Percentiles rank a stretch among this genome's conserved stretches.
These are phyloP conservation scores for Endotrypanum monterogeii DNA, from an alignment of 208 protist species.

Conservation along the genomic window DNA sequence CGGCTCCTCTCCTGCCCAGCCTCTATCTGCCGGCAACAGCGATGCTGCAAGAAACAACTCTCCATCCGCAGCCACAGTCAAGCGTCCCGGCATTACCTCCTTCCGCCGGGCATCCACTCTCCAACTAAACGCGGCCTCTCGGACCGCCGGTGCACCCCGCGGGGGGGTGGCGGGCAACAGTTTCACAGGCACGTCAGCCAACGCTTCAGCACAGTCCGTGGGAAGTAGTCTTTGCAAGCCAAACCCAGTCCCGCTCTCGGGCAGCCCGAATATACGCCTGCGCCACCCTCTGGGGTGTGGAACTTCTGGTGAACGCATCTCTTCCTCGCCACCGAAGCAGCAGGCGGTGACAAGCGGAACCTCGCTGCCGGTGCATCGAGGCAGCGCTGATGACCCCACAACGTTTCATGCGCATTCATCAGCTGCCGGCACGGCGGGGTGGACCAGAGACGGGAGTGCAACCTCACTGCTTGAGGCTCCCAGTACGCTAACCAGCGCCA, in stretches of 20 bases:
- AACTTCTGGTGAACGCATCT: background rate
- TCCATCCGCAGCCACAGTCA: background rate
- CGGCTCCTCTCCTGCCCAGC: background rate
- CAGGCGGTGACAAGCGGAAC: background rate
- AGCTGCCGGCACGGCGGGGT: background rate
- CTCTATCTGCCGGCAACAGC: background rate
- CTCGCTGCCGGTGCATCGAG: background rate
- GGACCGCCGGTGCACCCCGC: background rate
- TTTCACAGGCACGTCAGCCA: background rate
- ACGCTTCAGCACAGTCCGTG: background rate
- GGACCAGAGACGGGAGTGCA: conserved; percentile 4
- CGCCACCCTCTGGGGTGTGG: conserved; percentile 7
- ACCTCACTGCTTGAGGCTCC: background rate
- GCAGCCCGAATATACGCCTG: conserved; percentile 21
- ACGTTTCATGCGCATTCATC: background rate
- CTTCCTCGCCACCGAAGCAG: background rate
- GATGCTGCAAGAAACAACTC: background rate
- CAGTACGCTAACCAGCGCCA: conserved; percentile 18
- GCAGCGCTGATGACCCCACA: background rate
- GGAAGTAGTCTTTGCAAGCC: conserved; percentile 1
- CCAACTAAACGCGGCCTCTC: background rate
- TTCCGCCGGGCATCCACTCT: conserved; percentile 15
- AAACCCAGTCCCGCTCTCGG: background rate
- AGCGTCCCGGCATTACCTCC: conserved; percentile 1
- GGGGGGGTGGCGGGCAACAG: background rate